These are phyloP conservation scores for Pythium chondricola DNA, from an alignment of 352 stramenopile genomes.

Conservation along the genomic window DNA sequence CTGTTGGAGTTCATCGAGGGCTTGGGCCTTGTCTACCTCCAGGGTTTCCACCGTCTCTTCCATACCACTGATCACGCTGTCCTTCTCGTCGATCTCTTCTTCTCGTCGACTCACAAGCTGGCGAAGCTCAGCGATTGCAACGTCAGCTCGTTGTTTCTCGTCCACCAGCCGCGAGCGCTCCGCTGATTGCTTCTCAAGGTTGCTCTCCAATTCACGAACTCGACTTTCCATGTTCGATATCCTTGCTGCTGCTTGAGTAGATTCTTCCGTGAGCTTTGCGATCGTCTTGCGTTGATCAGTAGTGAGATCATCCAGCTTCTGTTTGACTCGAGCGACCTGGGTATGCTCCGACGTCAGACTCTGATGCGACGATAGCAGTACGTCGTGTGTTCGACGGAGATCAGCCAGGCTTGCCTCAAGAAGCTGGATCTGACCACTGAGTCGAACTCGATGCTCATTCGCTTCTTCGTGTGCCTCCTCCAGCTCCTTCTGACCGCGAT, in stretches of 20 bases:
- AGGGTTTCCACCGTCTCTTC: slow-evolving; percentile 18
- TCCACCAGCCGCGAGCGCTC: background rate
- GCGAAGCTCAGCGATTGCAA: background rate
- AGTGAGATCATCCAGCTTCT: background rate
- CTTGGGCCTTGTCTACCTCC: slow-evolving; percentile 2
- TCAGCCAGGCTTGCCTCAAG: slow-evolving; percentile 12
- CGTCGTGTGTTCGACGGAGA: slow-evolving; percentile 7
- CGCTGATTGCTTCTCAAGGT: background rate
- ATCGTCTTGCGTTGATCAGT: background rate
- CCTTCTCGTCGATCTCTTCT: slow-evolving; percentile 17
- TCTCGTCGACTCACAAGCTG: slow-evolving; percentile 6
- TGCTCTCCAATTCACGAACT: background rate
- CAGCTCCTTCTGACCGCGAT: background rate
- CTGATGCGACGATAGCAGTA: slow-evolving; percentile 6
- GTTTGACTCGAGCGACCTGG: background rate
- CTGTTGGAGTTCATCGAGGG: background rate
- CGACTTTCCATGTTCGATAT: background rate
- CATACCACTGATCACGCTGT: slow-evolving; percentile 18
- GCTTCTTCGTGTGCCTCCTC: background rate
- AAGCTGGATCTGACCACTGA: slow-evolving; percentile 14
- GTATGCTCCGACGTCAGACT: slow-evolving; percentile 4
- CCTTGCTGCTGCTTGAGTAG: background rate
- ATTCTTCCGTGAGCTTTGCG: background rate
- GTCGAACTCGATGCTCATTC: slow-evolving; percentile 4
- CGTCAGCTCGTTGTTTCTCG: slow-evolving; percentile 4